These are phyloP conservation scores for Gomphus sp. DNA, from an alignment of 1,284 basidiomycete genomes.

Conservation along the genomic window DNA sequence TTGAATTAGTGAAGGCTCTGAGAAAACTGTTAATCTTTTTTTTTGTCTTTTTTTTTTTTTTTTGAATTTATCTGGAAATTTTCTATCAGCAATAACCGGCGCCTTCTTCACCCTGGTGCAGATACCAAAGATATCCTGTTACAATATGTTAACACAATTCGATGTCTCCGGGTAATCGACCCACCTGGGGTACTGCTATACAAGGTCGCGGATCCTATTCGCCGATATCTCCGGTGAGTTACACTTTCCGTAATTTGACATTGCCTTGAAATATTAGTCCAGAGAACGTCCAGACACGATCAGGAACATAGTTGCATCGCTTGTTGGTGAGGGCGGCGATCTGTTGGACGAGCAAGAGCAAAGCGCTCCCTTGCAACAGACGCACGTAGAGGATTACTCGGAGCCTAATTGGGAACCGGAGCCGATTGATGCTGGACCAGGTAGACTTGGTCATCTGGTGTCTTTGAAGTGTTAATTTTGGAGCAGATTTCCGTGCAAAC, in stretches of 20 bases:
- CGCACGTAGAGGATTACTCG: slow-evolving; percentile 74
- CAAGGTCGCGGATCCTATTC: slow-evolving; percentile 86
- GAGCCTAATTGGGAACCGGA: slow-evolving; percentile 92
- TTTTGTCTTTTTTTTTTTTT: background rate
- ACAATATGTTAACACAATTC: slow-evolving; percentile 94
- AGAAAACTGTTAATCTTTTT: slow-evolving; percentile 50
- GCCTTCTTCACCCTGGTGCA: slow-evolving; percentile 92
- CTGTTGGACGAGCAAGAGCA: slow-evolving; percentile 74
- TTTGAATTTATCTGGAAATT: background rate
- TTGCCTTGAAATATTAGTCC: background rate
- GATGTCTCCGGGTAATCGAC: slow-evolving; percentile 84
- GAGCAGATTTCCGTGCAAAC: slow-evolving; percentile 76
- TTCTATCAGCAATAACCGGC: slow-evolving; percentile 62
- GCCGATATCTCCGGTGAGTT: slow-evolving; percentile 71
- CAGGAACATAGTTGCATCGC: slow-evolving; percentile 81
- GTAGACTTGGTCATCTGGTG: slow-evolving; percentile 26
- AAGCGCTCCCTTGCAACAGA: slow-evolving; percentile 61
- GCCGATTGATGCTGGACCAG: slow-evolving; percentile 87
- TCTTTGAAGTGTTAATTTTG: background rate
- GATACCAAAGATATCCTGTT: slow-evolving; percentile 88
- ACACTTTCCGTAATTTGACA: background rate
- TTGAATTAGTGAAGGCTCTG: slow-evolving; percentile 58
- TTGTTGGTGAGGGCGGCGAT: slow-evolving; percentile 83
- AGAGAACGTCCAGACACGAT: slow-evolving; percentile 88
- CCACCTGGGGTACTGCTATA: slow-evolving; percentile 87